Evolutionary conservation across 768 basidiomycete genomes (phyloP).

Genomic region (Clathrus columnatus): DNA sequence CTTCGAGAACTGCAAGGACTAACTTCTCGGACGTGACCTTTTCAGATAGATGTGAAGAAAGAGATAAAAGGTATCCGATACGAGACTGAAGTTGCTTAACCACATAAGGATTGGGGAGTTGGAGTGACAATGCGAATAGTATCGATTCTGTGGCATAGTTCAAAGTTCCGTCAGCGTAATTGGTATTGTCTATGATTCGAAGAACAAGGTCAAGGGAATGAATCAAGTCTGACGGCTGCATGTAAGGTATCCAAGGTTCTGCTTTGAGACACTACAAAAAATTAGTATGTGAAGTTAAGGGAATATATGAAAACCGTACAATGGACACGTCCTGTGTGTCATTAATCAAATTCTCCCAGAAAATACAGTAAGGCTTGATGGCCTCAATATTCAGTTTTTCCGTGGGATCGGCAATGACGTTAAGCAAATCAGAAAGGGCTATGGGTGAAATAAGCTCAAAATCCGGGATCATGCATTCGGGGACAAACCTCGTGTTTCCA

Average conservation of each 20-base stretch:
- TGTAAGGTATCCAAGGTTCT: slow-evolving; percentile 50
- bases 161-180: background rate
- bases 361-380: slow-evolving; percentile 29
- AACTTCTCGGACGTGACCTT: slow-evolving; percentile 33
- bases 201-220: slow-evolving; percentile 34
- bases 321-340: background rate
- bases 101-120: background rate
- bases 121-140: background rate
- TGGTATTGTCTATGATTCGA: background rate
- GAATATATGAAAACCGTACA: slow-evolving; percentile 13
- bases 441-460: background rate
- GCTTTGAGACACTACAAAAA: background rate
- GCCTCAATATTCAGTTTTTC: slow-evolving; percentile 31
- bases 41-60: background rate
- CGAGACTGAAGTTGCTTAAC: background rate
- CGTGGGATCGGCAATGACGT: slow-evolving; percentile 28
- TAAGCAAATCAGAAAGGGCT: slow-evolving; percentile 39
- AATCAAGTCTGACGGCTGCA: slow-evolving; percentile 34
- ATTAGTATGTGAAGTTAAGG: slow-evolving; percentile 12
- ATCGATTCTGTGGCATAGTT: background rate
- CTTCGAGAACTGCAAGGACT: slow-evolving; percentile 34
- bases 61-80: background rate
- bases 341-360: slow-evolving; percentile 32
- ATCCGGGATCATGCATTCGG: background rate
- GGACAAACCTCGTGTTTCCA: background rate